These are phyloP conservation scores for Talaromyces sp. DNA, from an alignment of 2,329 filamentous ascomycete genomes.

Conservation along the genomic window DNA sequence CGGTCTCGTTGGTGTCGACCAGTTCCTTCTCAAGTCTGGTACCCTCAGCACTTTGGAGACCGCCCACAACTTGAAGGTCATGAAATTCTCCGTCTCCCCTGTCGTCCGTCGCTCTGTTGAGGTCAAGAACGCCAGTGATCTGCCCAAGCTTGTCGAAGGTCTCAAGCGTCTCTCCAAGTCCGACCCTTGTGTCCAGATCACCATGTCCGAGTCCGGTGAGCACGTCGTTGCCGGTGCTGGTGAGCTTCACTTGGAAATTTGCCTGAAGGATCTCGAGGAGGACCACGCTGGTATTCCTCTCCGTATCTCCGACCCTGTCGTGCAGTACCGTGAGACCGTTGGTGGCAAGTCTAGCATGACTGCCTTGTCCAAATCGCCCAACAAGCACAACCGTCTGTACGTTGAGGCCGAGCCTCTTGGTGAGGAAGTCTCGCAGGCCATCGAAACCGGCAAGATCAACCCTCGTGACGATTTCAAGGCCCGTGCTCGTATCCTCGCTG, in stretches of 20 bases:
- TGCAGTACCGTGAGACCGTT: constrained; percentile 98
- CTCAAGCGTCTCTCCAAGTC: constrained; percentile 99
- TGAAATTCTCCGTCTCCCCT: constrained; percentile 99
- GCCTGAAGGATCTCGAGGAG: constrained; percentile 99
- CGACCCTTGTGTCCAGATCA: constrained; percentile 93
- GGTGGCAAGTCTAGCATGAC: constrained; percentile 79
- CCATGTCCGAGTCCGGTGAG: constrained; percentile 88
- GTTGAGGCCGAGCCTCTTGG: constrained; percentile 83
- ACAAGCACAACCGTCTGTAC: constrained; percentile 99
- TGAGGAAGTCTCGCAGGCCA: constrained; percentile 86
- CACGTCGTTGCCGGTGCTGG: constrained; percentile 98
- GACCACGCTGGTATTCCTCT: constrained; percentile 99
- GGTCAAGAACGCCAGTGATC: constrained; percentile 99
- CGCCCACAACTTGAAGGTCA: constrained; percentile 99
- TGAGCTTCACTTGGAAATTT: constrained; percentile 99
- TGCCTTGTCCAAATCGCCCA: constrained; percentile 98
- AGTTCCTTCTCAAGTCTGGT: constrained; percentile 99
- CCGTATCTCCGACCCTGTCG: constrained; percentile 95
- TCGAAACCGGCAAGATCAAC: constrained; percentile 85
- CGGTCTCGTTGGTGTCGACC: constrained; percentile 97
- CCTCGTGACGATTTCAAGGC: constrained; percentile 99
- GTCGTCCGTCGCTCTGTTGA: constrained; percentile 98
- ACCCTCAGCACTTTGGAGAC: constrained; percentile 96
- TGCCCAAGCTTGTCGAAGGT: constrained; percentile 99
- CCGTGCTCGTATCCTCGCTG: constrained; percentile 90